phyloP scores from a whole-genome alignment of 129 eudicot species.

The Saussurea involucrata region DNA sequence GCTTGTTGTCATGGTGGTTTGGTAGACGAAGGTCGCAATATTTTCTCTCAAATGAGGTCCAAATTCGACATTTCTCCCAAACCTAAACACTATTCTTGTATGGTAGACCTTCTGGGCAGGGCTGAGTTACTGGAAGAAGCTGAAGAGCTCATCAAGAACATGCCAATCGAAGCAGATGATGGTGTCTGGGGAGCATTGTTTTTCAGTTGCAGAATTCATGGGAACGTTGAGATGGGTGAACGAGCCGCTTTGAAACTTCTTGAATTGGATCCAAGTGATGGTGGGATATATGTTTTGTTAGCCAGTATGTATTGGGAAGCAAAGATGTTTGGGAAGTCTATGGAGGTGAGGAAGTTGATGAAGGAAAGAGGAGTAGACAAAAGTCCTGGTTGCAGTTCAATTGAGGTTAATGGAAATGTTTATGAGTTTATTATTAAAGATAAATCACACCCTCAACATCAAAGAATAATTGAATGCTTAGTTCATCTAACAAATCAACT shows the following conservation, averaged over 20 bases:
- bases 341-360: conserved; percentile 57
- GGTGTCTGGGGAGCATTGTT: conserved; percentile 62
- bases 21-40: conserved; percentile 50
- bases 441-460: conserved; percentile 43
- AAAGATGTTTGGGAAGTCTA: conserved; percentile 41
- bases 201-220: conserved; percentile 50
- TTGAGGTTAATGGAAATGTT: conserved; percentile 49
- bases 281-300: conserved; percentile 56
- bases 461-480: conserved; percentile 40
- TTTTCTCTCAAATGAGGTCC: conserved; percentile 46
- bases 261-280: conserved; percentile 54
- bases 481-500: conserved; percentile 39
- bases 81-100: conserved; percentile 50
- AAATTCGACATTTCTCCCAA: conserved; percentile 34
- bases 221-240: conserved; percentile 49
- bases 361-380: conserved; percentile 55
- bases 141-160: conserved; percentile 34
- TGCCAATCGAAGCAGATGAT: conserved; percentile 57
- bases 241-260: conserved; percentile 50
- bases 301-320: conserved; percentile 61
- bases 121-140: conserved; percentile 57
- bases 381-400: conserved; percentile 65
- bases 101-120: conserved; percentile 63
- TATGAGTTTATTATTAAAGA: conserved; percentile 48
- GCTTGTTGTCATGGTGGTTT: conserved; percentile 72